Evolutionary conservation across 2,329 filamentous ascomycete genomes (phyloP), one percentile per base, ranked within the genome.

Genomic region (Raffaelea deltoideospora): DNA sequence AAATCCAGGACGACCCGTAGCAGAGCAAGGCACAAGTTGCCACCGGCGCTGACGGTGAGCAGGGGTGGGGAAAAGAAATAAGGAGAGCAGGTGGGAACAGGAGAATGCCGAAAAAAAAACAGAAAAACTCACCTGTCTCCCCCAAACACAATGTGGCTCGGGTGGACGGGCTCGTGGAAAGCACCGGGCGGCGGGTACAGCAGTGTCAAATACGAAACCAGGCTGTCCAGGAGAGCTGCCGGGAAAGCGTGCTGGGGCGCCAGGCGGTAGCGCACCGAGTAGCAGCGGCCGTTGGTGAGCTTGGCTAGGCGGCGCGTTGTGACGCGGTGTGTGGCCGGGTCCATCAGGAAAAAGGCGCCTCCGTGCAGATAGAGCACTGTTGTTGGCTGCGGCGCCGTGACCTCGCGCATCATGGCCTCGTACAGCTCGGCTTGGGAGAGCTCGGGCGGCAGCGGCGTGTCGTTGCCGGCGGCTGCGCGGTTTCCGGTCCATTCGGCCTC

Each of bases 401-500:
- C 69, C 50, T 86, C 81, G 39, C 65, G 65, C 69, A 82, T 77
- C 57, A 88, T 57, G 38, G 66, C 64, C 33, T 56, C 57, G 49
- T 79, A 88, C 50, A 76, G 77, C 38, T 76, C 67, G 38, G 60
- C 56, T 50, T 86, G 78, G 3, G 69, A 64, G 22, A 80, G 60
- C 2, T 56, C 48, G 1, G 27, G 23, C 2, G 75, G 75, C 42
- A 72, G 59, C 5, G 55, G 51, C 15, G 69, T 63, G 3, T 68
- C 58, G 17, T 58, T 50, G 3, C 58, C 56, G 5, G 66, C 79
- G 26, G 52, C 60, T 1, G 66, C 61, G 19, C 81, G 64, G 53
- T 79, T 79, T 0, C 79, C 79, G 4, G 77, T 81, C 82, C 81
- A 87, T 53, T 88, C 81, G 19, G 72, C 79, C 51, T 83, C 71